phyloP scores from a whole-genome alignment of 768 basidiomycete species.

The Kwoniella sp. region DNA sequence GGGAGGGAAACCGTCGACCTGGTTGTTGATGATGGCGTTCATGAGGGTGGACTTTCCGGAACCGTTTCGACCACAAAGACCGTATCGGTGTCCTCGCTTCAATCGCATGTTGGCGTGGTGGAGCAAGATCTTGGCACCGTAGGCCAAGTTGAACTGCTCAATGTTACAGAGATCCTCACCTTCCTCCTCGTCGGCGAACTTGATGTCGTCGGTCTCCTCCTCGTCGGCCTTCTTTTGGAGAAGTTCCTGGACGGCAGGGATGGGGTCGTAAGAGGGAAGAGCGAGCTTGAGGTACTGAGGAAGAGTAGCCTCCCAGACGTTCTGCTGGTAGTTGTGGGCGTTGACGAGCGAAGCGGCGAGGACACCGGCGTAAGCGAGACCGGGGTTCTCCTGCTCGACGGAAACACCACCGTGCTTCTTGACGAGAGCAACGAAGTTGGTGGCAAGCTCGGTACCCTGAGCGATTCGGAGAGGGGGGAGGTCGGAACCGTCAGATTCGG shows the following conservation, averaged over 20 bases:
- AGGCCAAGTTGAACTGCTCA: conserved; percentile 91
- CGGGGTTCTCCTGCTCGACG: conserved; percentile 63
- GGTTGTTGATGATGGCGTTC: conserved; percentile 59
- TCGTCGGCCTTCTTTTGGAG: conserved; percentile 85
- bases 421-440: conserved; percentile 73
- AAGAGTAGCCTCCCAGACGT: conserved; percentile 77
- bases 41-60: conserved; percentile 72
- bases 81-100: conserved; percentile 98
- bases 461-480: conserved; percentile 80
- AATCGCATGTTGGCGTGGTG: conserved; percentile 95
- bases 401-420: conserved; percentile 73
- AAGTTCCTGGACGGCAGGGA: conserved; percentile 75
- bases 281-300: conserved; percentile 74
- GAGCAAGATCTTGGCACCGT: conserved; percentile 97
- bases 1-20: conserved; percentile 98
- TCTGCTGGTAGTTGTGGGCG: conserved; percentile 85
- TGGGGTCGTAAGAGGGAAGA: conserved; percentile 66
- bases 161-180: conserved; percentile 99
- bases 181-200: conserved; percentile 86
- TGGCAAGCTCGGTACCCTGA: conserved; percentile 68
- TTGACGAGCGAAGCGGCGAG: conserved; percentile 86
- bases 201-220: conserved; percentile 65
- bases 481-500: conserved; percentile 80
- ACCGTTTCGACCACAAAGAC: conserved; percentile 98
- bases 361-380: conserved; percentile 70